A percentile compares a stretch with the other conserved stretches of the same genome.
phyloP scores from a whole-genome alignment of 805 yeast species.

The Geotrichum ghanense region DNA sequence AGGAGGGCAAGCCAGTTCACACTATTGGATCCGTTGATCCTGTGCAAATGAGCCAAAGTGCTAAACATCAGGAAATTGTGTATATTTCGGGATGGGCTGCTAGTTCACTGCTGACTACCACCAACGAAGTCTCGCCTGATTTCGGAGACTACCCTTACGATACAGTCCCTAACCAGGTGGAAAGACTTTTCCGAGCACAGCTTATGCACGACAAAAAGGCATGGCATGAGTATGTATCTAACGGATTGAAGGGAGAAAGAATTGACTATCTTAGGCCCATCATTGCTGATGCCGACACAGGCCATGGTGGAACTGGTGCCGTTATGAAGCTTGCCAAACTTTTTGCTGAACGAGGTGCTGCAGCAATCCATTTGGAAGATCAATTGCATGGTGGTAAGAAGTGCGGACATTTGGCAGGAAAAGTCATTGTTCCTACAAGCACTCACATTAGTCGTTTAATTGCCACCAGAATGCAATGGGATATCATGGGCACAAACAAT shows the following conservation, averaged over 20 bases:
- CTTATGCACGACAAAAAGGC: slow-evolving; percentile 39
- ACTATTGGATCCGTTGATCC: slow-evolving; percentile 50
- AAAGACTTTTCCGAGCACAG: slow-evolving; percentile 43
- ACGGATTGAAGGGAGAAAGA: slow-evolving; percentile 14
- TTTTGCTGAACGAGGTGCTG: slow-evolving; percentile 51
- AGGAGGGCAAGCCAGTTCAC: slow-evolving; percentile 33
- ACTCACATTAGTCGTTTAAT: slow-evolving; percentile 38
- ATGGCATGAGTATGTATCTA: slow-evolving; percentile 26
- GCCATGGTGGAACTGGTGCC: slow-evolving; percentile 45
- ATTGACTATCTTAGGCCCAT: slow-evolving; percentile 44
- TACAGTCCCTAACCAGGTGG: slow-evolving; percentile 50
- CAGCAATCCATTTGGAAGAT: slow-evolving; percentile 47
- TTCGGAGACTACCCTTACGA: slow-evolving; percentile 55
- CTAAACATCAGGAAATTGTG: slow-evolving; percentile 29
- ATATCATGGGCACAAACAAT: slow-evolving; percentile 43
- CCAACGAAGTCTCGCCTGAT: slow-evolving; percentile 49
- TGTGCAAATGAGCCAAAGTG: slow-evolving; percentile 42
- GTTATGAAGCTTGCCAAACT: slow-evolving; percentile 49
- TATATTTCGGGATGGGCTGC: slow-evolving; percentile 16
- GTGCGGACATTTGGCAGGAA: slow-evolving; percentile 48
- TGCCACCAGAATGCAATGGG: slow-evolving; percentile 49
- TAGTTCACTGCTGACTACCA: slow-evolving; percentile 38
- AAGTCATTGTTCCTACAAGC: slow-evolving; percentile 43
- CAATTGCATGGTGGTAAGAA: slow-evolving; percentile 49
- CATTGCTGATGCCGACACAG: slow-evolving; percentile 51